Evolutionary conservation across 345 rosid genomes (phyloP).

Genomic region (Eucalyptus marginata): DNA sequence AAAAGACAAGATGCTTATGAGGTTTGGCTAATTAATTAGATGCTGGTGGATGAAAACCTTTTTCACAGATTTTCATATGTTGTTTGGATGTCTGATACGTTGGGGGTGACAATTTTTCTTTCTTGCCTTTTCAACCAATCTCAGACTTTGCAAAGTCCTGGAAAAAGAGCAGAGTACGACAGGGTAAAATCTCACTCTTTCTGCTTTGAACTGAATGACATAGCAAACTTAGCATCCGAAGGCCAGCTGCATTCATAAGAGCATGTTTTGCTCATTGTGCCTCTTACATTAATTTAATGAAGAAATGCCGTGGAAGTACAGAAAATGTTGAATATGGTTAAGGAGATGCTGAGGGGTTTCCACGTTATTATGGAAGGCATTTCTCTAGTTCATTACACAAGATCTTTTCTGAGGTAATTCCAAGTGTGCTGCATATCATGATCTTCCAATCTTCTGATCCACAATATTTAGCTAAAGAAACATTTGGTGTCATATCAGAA

Average conservation of each 20-base stretch:
- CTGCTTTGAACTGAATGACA: background rate
- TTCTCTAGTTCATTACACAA: slow-evolving; percentile 86
- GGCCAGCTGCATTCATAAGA: background rate
- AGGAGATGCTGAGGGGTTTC: slow-evolving; percentile 39
- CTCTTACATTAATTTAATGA: background rate
- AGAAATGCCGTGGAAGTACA: slow-evolving; percentile 24
- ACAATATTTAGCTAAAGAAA: background rate
- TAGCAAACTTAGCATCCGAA: background rate
- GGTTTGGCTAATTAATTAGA: slow-evolving; percentile 19
- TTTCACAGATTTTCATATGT: background rate
- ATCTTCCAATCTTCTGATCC: background rate
- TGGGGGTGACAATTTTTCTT: background rate
- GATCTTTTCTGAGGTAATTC: slow-evolving; percentile 55
- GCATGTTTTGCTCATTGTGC: background rate
- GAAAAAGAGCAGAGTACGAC: slow-evolving; percentile 64
- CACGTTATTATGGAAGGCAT: slow-evolving; percentile 32
- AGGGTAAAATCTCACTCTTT: slow-evolving; percentile 8
- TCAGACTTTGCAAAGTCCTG: slow-evolving; percentile 51
- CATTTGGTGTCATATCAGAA: slow-evolving; percentile 29
- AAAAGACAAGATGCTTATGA: slow-evolving; percentile 80
- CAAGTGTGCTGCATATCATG: background rate
- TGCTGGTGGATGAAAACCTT: background rate
- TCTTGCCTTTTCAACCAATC: background rate
- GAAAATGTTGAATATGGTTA: slow-evolving; percentile 32
- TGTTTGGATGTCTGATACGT: background rate